Base-by-base conservation (phyloP, 2,329 filamentous ascomycete genomes). In the Blumeriella jaapii region DNA sequence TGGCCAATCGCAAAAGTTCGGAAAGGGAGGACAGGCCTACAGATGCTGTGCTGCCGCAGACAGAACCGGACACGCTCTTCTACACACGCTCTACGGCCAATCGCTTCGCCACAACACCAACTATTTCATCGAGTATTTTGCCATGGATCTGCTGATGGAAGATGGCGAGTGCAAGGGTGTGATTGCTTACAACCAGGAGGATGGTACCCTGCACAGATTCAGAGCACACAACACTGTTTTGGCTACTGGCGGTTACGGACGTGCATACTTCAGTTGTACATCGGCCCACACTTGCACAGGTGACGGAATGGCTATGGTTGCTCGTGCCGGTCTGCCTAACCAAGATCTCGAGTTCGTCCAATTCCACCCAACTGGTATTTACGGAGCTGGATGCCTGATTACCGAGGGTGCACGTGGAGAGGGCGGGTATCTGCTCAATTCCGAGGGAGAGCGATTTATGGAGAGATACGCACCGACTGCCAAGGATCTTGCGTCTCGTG, bases 61-160 rank as follows among this genome's bases (percentile, higher is more conserved):
- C 61, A 75, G 89, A 71, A 96, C 91, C 45, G 91, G 91, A 47
- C 91, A 98, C 65, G 91, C 91, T 55, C 82, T 98, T 50, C 77
- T 98, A 34, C 91, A 98, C 73, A 98, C 91, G 16, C 82, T 98
- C 49, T 98, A 96, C 65, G 91, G 91, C 55, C 89, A 95, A 68
- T 95, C 87, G 35, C 75, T 96, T 43, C 74, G 84, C 58, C 86
- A 96, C 73, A 94, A 95, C 72, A 95, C 89, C 58, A 95, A 95
- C 71, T 98, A 95, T 74, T 96, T 98, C 67, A 95, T 98, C 61
- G 91, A 96, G 65, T 96, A 87, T 72, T 98, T 96, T 61, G 91
- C 87, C 53, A 74, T 93, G 50, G 91, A 96, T 59, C 68, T 96
- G 62, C 82, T 98, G 55, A 96, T 96, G 91, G 82, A 95, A 66